phyloP scores from a whole-genome alignment of 768 basidiomycete genomes.

The Phallus indusiatus region DNA sequence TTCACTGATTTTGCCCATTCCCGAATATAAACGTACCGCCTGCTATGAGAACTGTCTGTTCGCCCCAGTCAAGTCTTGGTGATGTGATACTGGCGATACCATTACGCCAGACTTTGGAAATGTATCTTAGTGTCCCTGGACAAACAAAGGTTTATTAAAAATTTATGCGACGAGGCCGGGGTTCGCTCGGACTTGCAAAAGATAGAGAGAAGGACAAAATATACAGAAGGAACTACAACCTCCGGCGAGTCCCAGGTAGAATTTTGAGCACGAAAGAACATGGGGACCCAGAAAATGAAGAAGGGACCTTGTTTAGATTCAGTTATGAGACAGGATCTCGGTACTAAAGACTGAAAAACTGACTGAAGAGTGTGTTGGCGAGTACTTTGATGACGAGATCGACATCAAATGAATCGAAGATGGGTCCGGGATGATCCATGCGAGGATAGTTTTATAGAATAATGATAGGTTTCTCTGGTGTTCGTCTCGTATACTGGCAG shows the following conservation, averaged over 20 bases:
- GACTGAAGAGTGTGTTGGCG: slow-evolving; percentile 70
- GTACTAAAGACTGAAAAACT: too few species aligned
- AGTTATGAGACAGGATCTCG: too few species aligned
- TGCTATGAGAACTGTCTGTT: slow-evolving; percentile 85
- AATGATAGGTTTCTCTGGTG: too few species aligned
- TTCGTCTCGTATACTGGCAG: too few species aligned
- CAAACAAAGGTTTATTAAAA: slow-evolving; percentile 3
- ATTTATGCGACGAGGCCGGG: slow-evolving; percentile 1
- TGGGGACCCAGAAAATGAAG: slow-evolving; percentile 71
- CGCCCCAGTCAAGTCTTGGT: slow-evolving; percentile 69
- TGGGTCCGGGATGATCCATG: slow-evolving; percentile 19
- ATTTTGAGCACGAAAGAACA: slow-evolving; percentile 67
- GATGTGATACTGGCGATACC: slow-evolving; percentile 56
- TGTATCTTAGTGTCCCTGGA: slow-evolving; percentile 61
- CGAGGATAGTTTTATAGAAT: not conserved
- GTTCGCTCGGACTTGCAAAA: slow-evolving; percentile 48
- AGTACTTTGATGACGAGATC: slow-evolving; percentile 77
- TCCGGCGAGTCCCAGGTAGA: slow-evolving; percentile 39
- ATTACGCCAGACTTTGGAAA: slow-evolving; percentile 65
- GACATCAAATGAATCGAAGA: slow-evolving; percentile 65
- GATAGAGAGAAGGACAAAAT: slow-evolving; percentile 46
- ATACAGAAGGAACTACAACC: slow-evolving; percentile 42
- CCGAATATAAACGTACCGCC: slow-evolving; percentile 51
- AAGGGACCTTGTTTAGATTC: slow-evolving; percentile 52
- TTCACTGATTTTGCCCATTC: too few species aligned